Evolutionary conservation across 108 stramenopile genomes (phyloP).

Genomic region (Ochromonas danica): DNA sequence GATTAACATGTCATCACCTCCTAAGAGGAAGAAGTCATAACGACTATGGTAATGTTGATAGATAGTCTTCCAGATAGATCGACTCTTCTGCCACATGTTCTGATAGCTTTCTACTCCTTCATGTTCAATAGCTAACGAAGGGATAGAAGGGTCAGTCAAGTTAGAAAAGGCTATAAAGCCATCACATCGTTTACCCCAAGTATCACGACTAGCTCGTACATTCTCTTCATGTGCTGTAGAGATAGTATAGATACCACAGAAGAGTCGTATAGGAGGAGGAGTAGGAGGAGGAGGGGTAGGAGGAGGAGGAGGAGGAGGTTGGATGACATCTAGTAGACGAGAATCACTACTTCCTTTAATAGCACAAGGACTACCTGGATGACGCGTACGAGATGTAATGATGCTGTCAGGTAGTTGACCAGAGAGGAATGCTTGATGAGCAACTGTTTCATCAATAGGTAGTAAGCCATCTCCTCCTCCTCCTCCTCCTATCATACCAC

Average conservation of each 20-base stretch:
- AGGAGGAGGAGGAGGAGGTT: too few relatives aligned
- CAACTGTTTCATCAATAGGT: background rate
- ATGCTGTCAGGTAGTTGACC: too few relatives aligned
- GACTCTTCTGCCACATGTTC: constrained; percentile 97
- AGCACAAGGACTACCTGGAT: too few relatives aligned
- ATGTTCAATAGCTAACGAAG: constrained; percentile 80
- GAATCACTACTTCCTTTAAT: too few relatives aligned
- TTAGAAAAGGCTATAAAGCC: constrained; percentile 90
- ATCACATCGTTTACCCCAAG: constrained; percentile 74
- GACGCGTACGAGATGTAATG: too few relatives aligned
- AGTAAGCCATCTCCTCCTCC: background rate
- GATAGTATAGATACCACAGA: background rate
- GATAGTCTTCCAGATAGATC: constrained; percentile 82
- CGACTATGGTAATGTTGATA: constrained; percentile 72
- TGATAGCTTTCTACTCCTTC: constrained; percentile 89
- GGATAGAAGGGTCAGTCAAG: constrained; percentile 64
- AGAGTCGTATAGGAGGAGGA: background rate
- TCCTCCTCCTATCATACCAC: background rate
- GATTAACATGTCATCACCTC: constrained; percentile 87
- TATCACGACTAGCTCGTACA: constrained; percentile 37
- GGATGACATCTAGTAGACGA: too few relatives aligned
- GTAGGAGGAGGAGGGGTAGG: too few relatives aligned
- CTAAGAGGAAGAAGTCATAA: constrained; percentile 82
- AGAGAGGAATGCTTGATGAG: background rate
- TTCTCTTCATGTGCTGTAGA: background rate